Base-by-base conservation (phyloP, 192 early-diverging fungal species). In the Umbelopsis sp. region DNA sequence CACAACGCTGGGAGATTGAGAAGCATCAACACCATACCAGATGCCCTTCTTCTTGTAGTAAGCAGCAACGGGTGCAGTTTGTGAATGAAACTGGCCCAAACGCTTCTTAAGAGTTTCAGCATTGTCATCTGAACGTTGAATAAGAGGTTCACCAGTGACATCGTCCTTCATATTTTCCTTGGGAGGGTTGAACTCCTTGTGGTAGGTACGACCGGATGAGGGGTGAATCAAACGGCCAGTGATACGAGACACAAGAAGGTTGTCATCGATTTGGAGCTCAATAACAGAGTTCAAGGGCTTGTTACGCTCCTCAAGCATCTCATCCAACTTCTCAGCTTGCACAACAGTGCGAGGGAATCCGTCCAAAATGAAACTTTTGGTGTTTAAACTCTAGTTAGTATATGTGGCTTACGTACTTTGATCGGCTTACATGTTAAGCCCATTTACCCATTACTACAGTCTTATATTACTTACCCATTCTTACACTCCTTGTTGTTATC, bases 261-360 rank as follows among this genome's bases (percentile, higher is more conserved):
- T 85, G 76, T 99, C 98, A 74, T 97, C 95, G 76, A 99, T 98
- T 50, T 89, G 77, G 33, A 99, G 85, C 83, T 99, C 98, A 66
- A 99, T 87, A 64, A 92, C 95, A 69, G 91, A 87, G 78, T 96
- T 91, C 74, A 99, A 81, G 25, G 77, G 75, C 79, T 93, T 90
- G 61, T 93, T 91, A 67, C 87, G 82, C 45, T 82, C 71, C 37
- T 84, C 87, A 73, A 99, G 88, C 98, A 99, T 99, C 69, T 90
- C 85, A 82, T 99, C 98, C 67, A 99, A 83, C 91, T 99, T 99
- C 83, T 97, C 90, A 23, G 98, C 98, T 84, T 99, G 98, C 46
- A 90, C 88, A 67, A 98, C 95, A 44, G 98, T 99, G 72, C 97
- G 92, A 69, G 97, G 97, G 90, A 99, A 99, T 18, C 97, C 97